Conservation (phyloP, 257 asterid genomes). For the Penstemon davidsonii region DNA sequence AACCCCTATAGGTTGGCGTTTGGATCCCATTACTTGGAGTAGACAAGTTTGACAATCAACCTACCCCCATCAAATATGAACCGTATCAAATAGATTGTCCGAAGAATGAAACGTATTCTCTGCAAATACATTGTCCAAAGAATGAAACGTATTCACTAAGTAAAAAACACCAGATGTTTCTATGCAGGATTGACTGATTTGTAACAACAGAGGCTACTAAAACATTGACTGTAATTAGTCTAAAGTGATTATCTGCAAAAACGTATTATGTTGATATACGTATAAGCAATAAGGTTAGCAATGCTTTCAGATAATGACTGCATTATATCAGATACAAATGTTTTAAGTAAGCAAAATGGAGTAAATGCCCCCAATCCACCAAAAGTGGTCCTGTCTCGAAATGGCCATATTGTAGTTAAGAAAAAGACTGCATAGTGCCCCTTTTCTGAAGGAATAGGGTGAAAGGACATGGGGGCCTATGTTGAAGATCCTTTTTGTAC, state of each 20-base stretch:
- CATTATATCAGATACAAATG: background rate
- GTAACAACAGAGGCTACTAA: no score
- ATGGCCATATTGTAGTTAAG: slow-evolving; percentile 30
- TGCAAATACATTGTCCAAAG: no score
- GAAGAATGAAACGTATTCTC: no score
- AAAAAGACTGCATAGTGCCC: slow-evolving; percentile 50
- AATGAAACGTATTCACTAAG: no score
- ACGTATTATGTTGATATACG: background rate
- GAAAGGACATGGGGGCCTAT: slow-evolving; percentile 29
- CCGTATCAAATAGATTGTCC: no score
- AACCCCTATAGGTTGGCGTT: no score
- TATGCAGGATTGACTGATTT: no score
- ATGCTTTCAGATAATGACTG: background rate
- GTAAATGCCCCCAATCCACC: slow-evolving; percentile 20
- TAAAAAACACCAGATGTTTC: no score
- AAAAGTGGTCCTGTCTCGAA: slow-evolving; percentile 25
- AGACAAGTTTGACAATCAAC: no score
- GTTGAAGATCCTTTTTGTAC: slow-evolving; percentile 29
- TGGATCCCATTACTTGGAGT: no score
- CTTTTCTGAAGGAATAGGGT: slow-evolving; percentile 55
- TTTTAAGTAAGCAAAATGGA: background rate
- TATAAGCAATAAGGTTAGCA: background rate
- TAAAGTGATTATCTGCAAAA: background rate
- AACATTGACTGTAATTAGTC: background rate
- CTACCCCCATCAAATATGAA: no score